Evolutionary conservation across 257 asterid genomes (phyloP).

Genomic region (Anisodus tanguticus): DNA sequence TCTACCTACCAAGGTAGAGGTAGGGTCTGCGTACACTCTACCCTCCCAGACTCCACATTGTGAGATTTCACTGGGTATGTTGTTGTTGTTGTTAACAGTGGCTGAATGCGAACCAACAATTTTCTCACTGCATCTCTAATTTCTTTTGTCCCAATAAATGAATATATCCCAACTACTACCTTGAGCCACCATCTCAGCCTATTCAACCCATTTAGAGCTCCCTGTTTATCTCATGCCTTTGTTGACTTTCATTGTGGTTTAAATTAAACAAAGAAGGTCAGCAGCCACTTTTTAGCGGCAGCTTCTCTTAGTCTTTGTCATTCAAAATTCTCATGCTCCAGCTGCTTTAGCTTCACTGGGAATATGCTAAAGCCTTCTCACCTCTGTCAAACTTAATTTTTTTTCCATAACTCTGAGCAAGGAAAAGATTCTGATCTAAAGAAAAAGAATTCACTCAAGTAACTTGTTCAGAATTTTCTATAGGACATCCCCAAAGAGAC

Average conservation of each 20-base stretch:
- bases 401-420: not conserved
- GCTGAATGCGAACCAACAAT: not conserved
- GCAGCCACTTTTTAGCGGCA: not conserved
- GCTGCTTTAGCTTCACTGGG: not conserved
- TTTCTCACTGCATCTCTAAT: not conserved
- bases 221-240: not conserved
- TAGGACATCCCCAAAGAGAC: not conserved
- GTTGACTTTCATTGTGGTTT: not conserved
- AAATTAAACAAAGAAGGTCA: not conserved
- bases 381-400: not conserved
- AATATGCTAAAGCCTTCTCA: not conserved
- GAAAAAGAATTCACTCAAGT: constrained; percentile 23
- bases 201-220: not conserved
- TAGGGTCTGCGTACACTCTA: no score
- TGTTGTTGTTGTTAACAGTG: not conserved
- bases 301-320: not conserved
- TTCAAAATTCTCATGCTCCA: not conserved
- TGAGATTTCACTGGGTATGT: no score
- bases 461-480: constrained; percentile 5
- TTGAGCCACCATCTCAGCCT: not conserved
- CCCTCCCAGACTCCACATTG: no score
- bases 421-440: not conserved
- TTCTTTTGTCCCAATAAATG: constrained; percentile 1
- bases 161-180: not conserved
- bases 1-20: no score